Evolutionary conservation across 225 moss, liverwort and hornwort species (phyloP), one percentile per base, ranked within the genome.

Genomic region (Lunularia cruciata): DNA sequence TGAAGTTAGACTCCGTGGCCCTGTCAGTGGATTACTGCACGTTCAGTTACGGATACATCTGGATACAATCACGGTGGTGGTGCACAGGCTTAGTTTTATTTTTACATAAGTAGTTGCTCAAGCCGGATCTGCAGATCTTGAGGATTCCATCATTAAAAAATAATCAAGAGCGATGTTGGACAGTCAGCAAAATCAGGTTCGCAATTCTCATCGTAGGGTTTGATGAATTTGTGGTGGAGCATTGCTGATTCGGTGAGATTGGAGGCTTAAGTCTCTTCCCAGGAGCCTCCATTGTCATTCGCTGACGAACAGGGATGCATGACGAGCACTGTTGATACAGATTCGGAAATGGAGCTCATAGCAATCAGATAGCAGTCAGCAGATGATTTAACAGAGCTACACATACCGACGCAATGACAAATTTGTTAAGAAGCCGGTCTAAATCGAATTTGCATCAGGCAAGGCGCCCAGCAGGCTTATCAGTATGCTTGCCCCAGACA

Each of bases 361-460:
- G 30, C 35, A 10, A 8, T n/a, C 36, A 48, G 54, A 11, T 6
- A 64, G 37, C 61, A 43, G 54, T 51, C 33, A 52, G 4, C 7
- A 40, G 65, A 70, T 47, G 31, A 71, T 46, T 16, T 72, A 67
- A 72, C 16, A 15, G 64, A 68, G 25, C 61, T 18, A 46, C 18
- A 77, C 32, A 14, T 60, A 30, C 42, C 63, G 28, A 22, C 20
- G 13, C 27, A 8, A 32, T 35, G 48, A 22, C 61, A 68, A 39
- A 55, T 49, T 40, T 63, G 56, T 39, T 31, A 19, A 63, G 68
- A 51, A 56, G 67, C 36, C 56, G 35, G 2, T 76, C 63, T 32
- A 72, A 57, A 52, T 40, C 49, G 48, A 68, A 47, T 63, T 40
- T 72, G 62, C 60, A 25, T 66, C 72, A 76, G 80, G 75, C 79